Evolutionary conservation across 1,284 basidiomycete species (phyloP).

Genomic region (Trichosporon sp.): DNA sequence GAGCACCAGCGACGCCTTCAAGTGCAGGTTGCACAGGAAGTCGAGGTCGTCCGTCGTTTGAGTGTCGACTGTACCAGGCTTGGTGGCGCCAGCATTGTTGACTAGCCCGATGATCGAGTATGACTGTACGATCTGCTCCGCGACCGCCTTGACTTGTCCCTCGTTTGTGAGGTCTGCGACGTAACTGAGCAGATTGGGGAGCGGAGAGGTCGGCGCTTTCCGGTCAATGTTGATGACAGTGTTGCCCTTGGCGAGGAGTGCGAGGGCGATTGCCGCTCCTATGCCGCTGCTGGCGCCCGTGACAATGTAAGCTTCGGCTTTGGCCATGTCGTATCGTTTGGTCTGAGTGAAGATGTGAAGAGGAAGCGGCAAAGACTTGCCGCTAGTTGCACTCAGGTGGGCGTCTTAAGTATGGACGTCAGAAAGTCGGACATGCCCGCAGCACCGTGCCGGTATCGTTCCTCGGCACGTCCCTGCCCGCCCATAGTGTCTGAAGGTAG

Average conservation of each 20-base stretch:
- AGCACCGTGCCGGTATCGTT: not conserved
- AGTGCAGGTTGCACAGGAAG: constrained; percentile 83
- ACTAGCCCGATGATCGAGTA: constrained; percentile 28
- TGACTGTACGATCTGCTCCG: not conserved
- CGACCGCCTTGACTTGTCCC: constrained; percentile 13
- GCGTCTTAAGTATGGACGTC: not conserved
- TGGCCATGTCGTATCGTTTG: constrained; percentile 17
- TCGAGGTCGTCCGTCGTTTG: constrained; percentile 33
- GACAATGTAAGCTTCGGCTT: constrained; percentile 36
- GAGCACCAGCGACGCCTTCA: constrained; percentile 21
- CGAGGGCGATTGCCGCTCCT: constrained; percentile 54
- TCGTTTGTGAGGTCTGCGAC: constrained; percentile 24
- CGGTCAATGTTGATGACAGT: constrained; percentile 66
- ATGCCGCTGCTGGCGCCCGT: constrained; percentile 56
- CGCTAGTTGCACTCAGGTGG: not conserved
- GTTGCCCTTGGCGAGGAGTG: constrained; percentile 59
- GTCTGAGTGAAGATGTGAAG: not conserved
- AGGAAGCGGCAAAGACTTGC: not conserved
- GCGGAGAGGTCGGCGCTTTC: constrained; percentile 61
- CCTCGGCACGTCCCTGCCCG: not conserved
- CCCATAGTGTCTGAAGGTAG: not conserved
- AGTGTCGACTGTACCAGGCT: constrained; percentile 34
- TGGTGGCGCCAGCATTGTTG: constrained; percentile 33
- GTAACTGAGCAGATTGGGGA: constrained; percentile 62
- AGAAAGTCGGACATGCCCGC: constrained; percentile 17